Evolutionary conservation across 352 stramenopile genomes (phyloP).

Genomic region (Phytophthora pisi): DNA sequence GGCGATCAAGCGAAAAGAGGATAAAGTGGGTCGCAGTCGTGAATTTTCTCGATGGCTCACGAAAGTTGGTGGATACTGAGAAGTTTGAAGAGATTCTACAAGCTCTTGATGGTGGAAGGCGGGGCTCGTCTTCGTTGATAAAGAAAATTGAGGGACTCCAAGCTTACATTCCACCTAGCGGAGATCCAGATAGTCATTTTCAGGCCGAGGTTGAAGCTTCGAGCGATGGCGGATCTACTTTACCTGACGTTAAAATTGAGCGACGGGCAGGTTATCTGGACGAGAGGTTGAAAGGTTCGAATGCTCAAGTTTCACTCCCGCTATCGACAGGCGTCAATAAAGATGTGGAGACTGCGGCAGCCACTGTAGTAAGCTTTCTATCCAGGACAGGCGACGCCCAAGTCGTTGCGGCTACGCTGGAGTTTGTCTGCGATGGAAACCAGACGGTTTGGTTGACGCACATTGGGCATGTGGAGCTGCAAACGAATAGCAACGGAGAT

Average conservation of each 20-base stretch:
- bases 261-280: constrained; percentile 20
- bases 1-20: constrained; percentile 16
- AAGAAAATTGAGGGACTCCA: constrained; percentile 33
- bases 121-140: background rate
- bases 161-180: constrained; percentile 22
- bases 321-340: constrained; percentile 25
- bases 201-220: constrained; percentile 19
- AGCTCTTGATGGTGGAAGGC: constrained; percentile 11
- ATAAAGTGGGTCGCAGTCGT: constrained; percentile 20
- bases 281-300: background rate
- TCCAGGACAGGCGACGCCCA: constrained; percentile 13
- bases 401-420: constrained; percentile 29
- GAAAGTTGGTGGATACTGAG: constrained; percentile 22
- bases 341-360: constrained; percentile 33
- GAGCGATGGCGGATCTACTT: constrained; percentile 10
- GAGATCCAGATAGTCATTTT: constrained; percentile 26
- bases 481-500: background rate
- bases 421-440: constrained; percentile 45
- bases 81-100: constrained; percentile 35
- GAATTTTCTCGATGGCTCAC: constrained; percentile 28
- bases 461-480: constrained; percentile 29
- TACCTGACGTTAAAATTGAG: constrained; percentile 30
- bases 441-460: constrained; percentile 51
- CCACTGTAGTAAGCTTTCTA: constrained; percentile 37
- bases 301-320: background rate